Percentiles rank a stretch among this genome's conserved stretches.
These are phyloP conservation scores for Cercospora janseana DNA, from an alignment of 2,329 filamentous ascomycete species.

Conservation along the genomic window DNA sequence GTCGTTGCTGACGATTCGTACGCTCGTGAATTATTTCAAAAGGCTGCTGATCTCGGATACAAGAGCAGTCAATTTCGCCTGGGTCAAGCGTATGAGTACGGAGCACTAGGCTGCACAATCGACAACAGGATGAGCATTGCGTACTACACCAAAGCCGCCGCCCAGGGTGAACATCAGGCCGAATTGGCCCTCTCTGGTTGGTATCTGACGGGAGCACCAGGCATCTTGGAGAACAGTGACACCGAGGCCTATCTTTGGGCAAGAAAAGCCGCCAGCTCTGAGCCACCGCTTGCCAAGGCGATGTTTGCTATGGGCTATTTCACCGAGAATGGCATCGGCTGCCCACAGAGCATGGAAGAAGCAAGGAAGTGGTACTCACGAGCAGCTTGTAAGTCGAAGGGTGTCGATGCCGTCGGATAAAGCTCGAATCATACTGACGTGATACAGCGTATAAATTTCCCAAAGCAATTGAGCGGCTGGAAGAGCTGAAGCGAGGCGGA, in stretches of 20 bases:
- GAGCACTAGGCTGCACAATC: slow-evolving; percentile 74
- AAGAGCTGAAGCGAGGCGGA: slow-evolving; percentile 82
- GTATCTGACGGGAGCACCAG: slow-evolving; percentile 86
- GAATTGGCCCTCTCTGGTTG: slow-evolving; percentile 60
- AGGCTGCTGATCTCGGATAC: slow-evolving; percentile 86
- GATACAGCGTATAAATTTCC: slow-evolving; percentile 82
- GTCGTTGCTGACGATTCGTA: slow-evolving; percentile 80
- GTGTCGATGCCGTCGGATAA: not conserved
- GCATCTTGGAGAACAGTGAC: slow-evolving; percentile 85
- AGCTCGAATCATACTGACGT: slow-evolving; percentile 13
- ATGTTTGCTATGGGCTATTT: slow-evolving; percentile 99
- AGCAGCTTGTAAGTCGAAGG: slow-evolving; percentile 74
- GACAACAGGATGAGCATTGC: slow-evolving; percentile 82
- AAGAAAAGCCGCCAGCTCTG: slow-evolving; percentile 79
- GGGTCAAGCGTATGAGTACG: slow-evolving; percentile 86
- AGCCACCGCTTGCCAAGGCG: slow-evolving; percentile 71
- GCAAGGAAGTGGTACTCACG: slow-evolving; percentile 98
- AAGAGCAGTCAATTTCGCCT: slow-evolving; percentile 92
- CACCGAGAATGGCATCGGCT: slow-evolving; percentile 90
- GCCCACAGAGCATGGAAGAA: slow-evolving; percentile 82
- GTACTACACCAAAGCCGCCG: slow-evolving; percentile 89
- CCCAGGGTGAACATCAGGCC: slow-evolving; percentile 90
- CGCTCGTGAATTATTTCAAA: slow-evolving; percentile 74
- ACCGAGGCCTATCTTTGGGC: slow-evolving; percentile 98
- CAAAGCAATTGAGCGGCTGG: slow-evolving; percentile 86